Conservation (phyloP, 371 early-diverging fungal genomes). For the Fennellomyces sp. region DNA sequence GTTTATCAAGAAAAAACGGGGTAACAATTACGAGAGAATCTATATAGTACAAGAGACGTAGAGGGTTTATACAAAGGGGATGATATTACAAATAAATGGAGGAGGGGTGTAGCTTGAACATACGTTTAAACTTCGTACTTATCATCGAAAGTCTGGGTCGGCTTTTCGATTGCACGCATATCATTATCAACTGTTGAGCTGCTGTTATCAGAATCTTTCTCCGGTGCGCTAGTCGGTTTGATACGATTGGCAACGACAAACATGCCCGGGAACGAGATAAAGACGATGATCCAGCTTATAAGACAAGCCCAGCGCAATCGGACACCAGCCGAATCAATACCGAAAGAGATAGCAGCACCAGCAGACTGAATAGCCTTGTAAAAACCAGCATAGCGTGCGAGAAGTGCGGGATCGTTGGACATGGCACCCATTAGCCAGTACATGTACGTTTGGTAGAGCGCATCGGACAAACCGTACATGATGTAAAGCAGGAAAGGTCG, state of each 20-base stretch:
- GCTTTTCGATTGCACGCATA: neutral
- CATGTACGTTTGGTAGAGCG: conserved; percentile 70
- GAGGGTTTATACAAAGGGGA: no score
- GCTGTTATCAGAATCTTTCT: conserved; percentile 5
- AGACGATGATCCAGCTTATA: conserved; percentile 35
- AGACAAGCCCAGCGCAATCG: conserved; percentile 37
- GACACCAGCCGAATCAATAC: conserved; percentile 36
- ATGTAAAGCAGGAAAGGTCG: conserved; percentile 69
- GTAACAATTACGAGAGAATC: no score
- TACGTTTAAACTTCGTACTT: conserved; percentile 15
- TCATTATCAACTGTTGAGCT: neutral
- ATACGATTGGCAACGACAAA: conserved; percentile 30
- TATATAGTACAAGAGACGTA: no score
- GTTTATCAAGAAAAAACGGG: no score
- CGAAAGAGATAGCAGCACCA: conserved; percentile 41
- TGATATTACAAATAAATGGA: no score
- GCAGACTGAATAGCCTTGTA: conserved; percentile 72
- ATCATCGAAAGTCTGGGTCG: neutral
- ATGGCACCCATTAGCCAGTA: conserved; percentile 84
- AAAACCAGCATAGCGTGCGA: conserved; percentile 77
- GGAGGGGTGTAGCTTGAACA: no score
- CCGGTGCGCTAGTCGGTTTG: conserved; percentile 25
- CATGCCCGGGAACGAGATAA: conserved; percentile 39
- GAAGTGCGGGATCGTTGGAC: conserved; percentile 66
- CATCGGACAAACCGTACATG: conserved; percentile 68